Percentiles rank a stretch among this genome's conserved stretches.
These are phyloP conservation scores for Centrapalus pauciflorus DNA, from an alignment of 129 eudicot genomes.

Conservation along the genomic window DNA sequence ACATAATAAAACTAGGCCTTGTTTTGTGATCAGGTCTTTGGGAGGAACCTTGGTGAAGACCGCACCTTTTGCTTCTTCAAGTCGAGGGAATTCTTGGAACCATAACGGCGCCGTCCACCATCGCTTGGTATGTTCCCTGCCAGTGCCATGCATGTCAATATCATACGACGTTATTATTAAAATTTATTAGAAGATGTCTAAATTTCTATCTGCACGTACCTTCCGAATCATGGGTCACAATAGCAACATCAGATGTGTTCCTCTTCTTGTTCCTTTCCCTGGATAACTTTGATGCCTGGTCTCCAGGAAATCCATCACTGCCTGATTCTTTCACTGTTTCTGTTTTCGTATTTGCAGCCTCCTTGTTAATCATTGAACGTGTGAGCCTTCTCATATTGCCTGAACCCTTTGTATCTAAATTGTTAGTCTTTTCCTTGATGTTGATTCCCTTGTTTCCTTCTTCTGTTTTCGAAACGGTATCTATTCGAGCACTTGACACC, in stretches of 20 bases:
- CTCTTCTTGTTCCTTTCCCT: constrained; percentile 21
- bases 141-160: constrained; percentile 1
- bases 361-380: constrained; percentile 34
- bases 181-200: background rate
- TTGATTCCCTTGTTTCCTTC: background rate
- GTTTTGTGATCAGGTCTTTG: constrained; percentile 30
- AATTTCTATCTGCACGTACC: constrained; percentile 24
- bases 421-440: background rate
- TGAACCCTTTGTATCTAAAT: background rate
- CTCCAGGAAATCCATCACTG: constrained; percentile 1
- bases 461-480: background rate
- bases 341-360: constrained; percentile 13
- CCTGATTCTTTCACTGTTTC: constrained; percentile 11
- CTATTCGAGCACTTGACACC: background rate
- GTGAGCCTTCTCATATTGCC: constrained; percentile 23
- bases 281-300: no score
- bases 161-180: background rate
- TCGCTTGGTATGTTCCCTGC: constrained; percentile 30
- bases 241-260: constrained; percentile 9
- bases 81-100: constrained; percentile 20
- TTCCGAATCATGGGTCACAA: constrained; percentile 19
- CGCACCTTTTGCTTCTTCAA: constrained; percentile 27
- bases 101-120: constrained; percentile 12
- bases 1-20: constrained; percentile 14
- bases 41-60: constrained; percentile 41